Evolutionary conservation across 805 yeast genomes (phyloP).

Genomic region (Myxozyma nipponensis): DNA sequence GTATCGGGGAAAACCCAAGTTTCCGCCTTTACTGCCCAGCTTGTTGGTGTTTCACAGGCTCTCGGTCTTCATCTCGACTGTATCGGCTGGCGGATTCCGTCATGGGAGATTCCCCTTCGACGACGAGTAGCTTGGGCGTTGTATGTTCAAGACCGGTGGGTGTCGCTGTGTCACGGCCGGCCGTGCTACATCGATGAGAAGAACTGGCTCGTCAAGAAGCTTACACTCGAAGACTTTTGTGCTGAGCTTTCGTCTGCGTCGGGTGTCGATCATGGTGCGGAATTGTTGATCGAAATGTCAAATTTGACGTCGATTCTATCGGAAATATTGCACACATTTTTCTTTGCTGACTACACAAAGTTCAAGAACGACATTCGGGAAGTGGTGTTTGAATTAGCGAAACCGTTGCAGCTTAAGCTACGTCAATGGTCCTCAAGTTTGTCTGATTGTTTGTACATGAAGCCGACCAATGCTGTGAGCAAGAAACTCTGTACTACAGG

Average conservation of each 20-base stretch:
- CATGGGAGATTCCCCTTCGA: slow-evolving; percentile 33
- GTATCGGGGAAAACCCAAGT: slow-evolving; percentile 24
- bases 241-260: slow-evolving; percentile 20
- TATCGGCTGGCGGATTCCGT: slow-evolving; percentile 32
- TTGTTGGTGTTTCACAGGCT: slow-evolving; percentile 31
- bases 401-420: slow-evolving; percentile 24
- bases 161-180: slow-evolving; percentile 30
- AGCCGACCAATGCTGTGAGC: slow-evolving; percentile 14
- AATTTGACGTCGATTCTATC: slow-evolving; percentile 26
- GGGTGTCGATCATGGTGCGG: slow-evolving; percentile 26
- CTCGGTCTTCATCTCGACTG: slow-evolving; percentile 32
- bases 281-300: slow-evolving; percentile 23
- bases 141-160: slow-evolving; percentile 32
- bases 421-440: slow-evolving; percentile 21
- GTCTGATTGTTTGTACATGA: slow-evolving; percentile 24
- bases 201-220: slow-evolving; percentile 32
- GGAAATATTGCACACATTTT: slow-evolving; percentile 23
- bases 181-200: slow-evolving; percentile 30
- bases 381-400: slow-evolving; percentile 25
- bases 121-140: slow-evolving; percentile 34
- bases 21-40: slow-evolving; percentile 30
- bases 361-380: slow-evolving; percentile 24
- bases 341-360: slow-evolving; percentile 24
- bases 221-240: slow-evolving; percentile 31
- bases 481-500: slow-evolving; percentile 25